These are phyloP conservation scores for Colletotrichum sidae DNA, from an alignment of 2,329 filamentous ascomycete species.

Conservation along the genomic window DNA sequence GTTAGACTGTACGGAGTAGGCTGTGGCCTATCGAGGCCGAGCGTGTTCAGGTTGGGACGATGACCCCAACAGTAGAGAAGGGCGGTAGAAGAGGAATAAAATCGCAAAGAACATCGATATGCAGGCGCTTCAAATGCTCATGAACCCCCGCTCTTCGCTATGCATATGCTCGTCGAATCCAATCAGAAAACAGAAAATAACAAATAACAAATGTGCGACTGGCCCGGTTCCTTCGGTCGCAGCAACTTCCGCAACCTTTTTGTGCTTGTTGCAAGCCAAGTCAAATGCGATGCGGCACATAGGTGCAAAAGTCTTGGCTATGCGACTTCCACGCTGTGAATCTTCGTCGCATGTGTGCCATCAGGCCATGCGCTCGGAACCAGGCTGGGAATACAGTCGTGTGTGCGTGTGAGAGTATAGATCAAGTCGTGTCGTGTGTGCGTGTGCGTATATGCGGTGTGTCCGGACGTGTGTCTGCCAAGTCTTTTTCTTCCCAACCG, in stretches of 20 bases:
- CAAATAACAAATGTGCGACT: slow-evolving; percentile 6
- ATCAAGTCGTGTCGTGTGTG: slow-evolving; percentile 1
- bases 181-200: slow-evolving; percentile 4
- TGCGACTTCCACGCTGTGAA: slow-evolving; percentile 18
- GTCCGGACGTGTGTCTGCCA: slow-evolving; percentile 31
- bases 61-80: not conserved
- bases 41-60: too few relatives aligned
- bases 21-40: not conserved
- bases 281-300: slow-evolving; percentile 6
- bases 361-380: slow-evolving; percentile 31
- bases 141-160: slow-evolving; percentile 33
- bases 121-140: slow-evolving; percentile 34
- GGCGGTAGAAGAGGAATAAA: not conserved
- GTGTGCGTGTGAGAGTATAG: not conserved
- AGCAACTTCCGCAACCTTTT: slow-evolving; percentile 14
- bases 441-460: slow-evolving; percentile 16
- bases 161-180: slow-evolving; percentile 34
- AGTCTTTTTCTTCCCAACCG: slow-evolving; percentile 1
- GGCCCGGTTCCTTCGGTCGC: slow-evolving; percentile 9
- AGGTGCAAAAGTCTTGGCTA: slow-evolving; percentile 11
- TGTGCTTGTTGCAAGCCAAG: slow-evolving; percentile 20
- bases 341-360: slow-evolving; percentile 26
- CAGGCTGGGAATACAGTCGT: not conserved
- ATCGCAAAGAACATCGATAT: slow-evolving; percentile 1
- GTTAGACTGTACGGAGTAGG: too few relatives aligned